Evolutionary conservation across 805 yeast genomes (phyloP), one percentile per base, ranked within the genome.

Genomic region (Yamadazyma phyllophila): DNA sequence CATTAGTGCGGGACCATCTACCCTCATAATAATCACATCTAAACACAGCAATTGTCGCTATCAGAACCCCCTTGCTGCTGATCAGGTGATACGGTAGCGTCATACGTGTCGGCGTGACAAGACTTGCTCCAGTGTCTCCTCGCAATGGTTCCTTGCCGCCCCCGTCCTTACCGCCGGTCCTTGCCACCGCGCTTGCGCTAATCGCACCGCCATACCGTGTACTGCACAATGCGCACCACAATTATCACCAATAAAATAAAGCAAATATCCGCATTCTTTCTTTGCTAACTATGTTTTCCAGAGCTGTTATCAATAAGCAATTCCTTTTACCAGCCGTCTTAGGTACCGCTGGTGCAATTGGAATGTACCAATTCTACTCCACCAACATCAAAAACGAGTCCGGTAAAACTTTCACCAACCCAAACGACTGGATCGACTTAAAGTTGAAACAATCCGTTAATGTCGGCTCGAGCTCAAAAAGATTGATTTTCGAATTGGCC

Each of bases 341-440:
- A 36, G 45, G 52, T 31, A 65, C 57, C 29, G 60, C 58, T n/a
- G 67, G 69, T 29, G 61, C 67, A 16, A 51, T 65, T 45, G 68
- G 69, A n/a, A 49, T 64, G 46, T 68, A 69, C 42, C 51, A 55
- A 50, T 60, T 58, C 49, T 62, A 51, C 45, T 57, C 62, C 39
- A 37, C 51, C 17, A 40, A 49, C 30, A 60, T 69, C 46, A 47
- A 52, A 49, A 72, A 72, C 55, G 76, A 72, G 47, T 40, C 67
- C 37, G 58, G 63, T 40, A 74, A 71, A 43, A 73, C 82, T 30
- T 81, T 85, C 66, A 72, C 66, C 40, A 87, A 85, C 50, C 82
- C 80, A 46, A 81, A 77, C 56, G 74, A 80, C 55, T 86, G 91
- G 91, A 62, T 84, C 48, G 90, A 85, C 65, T 74, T 87, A 60